These are phyloP conservation scores for Cyamopsis tetragonoloba DNA, from an alignment of 306 rosid genomes.

Conservation along the genomic window DNA sequence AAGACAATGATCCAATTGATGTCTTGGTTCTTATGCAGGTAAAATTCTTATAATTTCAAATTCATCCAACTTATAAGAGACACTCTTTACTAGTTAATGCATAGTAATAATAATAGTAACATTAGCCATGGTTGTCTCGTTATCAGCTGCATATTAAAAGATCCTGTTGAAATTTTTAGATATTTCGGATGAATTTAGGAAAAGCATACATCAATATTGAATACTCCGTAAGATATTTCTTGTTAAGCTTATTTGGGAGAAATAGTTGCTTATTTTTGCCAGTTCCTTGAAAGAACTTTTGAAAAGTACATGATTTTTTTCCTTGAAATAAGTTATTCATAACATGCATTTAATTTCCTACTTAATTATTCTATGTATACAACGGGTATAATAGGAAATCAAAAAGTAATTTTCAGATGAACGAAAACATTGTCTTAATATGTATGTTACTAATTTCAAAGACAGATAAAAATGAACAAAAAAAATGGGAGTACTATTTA, in stretches of 20 bases:
- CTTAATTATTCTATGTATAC: neutral
- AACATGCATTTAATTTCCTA: neutral
- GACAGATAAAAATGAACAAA: no score
- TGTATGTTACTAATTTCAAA: no score
- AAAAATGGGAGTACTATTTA: no score
- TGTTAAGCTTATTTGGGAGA: no score
- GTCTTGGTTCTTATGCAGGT: conserved; percentile 97
- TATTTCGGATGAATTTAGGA: neutral
- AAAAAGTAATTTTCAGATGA: no score
- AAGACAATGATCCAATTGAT: conserved; percentile 95
- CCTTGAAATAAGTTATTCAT: no score
- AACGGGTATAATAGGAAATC: no score
- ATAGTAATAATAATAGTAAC: neutral
- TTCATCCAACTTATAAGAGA: neutral
- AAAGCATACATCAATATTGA: neutral
- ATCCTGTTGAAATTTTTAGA: neutral
- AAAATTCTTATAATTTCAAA: conserved; percentile 16
- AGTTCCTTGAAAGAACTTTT: no score
- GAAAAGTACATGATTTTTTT: no score
- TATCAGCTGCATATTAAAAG: neutral
- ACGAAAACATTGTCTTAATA: no score
- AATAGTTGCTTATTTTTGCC: no score
- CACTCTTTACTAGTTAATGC: neutral
- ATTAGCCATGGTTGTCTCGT: neutral
- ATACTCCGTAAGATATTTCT: no score